phyloP scores from a whole-genome alignment of 495 filamentous ascomycete species.

The Penicillium chermesinum region DNA sequence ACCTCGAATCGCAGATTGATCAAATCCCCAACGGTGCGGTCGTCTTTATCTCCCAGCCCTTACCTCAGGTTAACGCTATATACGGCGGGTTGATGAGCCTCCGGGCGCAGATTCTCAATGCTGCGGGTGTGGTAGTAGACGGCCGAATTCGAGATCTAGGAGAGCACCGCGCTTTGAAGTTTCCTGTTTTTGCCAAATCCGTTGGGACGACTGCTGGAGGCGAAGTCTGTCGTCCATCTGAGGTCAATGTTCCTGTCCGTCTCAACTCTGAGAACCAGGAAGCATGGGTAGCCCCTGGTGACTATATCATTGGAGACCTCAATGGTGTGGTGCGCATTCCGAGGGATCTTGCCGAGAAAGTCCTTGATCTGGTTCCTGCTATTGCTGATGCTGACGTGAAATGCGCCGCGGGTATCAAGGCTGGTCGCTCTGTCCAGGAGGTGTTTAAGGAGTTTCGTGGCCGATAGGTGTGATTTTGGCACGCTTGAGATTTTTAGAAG shows the following conservation, averaged over 20 bases:
- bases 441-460: too few relatives aligned
- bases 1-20: background rate
- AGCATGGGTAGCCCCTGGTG: conserved; percentile 47
- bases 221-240: conserved; percentile 12
- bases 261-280: conserved; percentile 29
- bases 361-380: too few relatives aligned
- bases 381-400: too few relatives aligned
- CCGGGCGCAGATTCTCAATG: conserved; percentile 39
- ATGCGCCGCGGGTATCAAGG: too few relatives aligned
- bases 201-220: conserved; percentile 4
- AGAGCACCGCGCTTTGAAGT: conserved; percentile 51
- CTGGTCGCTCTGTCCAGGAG: too few relatives aligned
- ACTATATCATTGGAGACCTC: conserved; percentile 52
- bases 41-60: background rate
- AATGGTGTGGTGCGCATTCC: conserved; percentile 49
- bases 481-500: too few relatives aligned
- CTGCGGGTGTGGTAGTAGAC: conserved; percentile 49
- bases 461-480: too few relatives aligned
- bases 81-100: conserved; percentile 58
- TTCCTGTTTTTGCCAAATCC: conserved; percentile 49
- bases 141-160: conserved; percentile 54
- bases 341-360: too few relatives aligned
- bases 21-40: background rate
- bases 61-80: conserved; percentile 12
- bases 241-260: conserved; percentile 29